These are phyloP conservation scores for Coemansia sp. DNA, from an alignment of 192 early-diverging fungal species.

Conservation along the genomic window DNA sequence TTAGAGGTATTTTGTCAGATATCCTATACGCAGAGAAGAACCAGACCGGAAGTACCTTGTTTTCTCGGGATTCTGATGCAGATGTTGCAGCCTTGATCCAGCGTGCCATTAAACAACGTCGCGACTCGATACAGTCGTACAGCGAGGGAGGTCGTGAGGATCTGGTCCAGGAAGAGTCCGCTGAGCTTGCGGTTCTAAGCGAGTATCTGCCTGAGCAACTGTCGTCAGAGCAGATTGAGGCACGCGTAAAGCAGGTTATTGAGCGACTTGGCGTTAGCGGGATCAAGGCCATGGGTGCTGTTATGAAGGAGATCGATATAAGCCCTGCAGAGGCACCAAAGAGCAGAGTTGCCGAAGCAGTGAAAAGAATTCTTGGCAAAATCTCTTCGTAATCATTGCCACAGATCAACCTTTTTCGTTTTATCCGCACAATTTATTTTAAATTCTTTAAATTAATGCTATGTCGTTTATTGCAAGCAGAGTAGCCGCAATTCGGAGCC, in stretches of 20 bases:
- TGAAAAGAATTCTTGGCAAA: conserved; percentile 62
- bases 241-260: conserved; percentile 55
- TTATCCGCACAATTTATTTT: background rate
- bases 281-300: conserved; percentile 76
- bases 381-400: background rate
- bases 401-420: background rate
- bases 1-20: conserved; percentile 78
- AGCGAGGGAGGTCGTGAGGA: conserved; percentile 66
- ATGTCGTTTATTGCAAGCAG: background rate
- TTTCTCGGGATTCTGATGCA: conserved; percentile 53
- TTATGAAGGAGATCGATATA: conserved; percentile 79
- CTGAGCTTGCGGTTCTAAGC: conserved; percentile 65
- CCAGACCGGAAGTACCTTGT: conserved; percentile 21
- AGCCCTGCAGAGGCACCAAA: conserved; percentile 70
- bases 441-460: background rate
- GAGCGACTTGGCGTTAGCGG: conserved; percentile 46
- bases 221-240: conserved; percentile 68
- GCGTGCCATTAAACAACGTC: conserved; percentile 75
- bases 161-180: conserved; percentile 66
- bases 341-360: conserved; percentile 71
- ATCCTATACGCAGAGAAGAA: conserved; percentile 76
- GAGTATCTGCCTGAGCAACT: conserved; percentile 79
- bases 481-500: too few species aligned
- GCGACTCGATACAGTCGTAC: conserved; percentile 73
- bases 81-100: conserved; percentile 69